phyloP scores from a whole-genome alignment of 352 stramenopile genomes.

The Phytophthora sp. region DNA sequence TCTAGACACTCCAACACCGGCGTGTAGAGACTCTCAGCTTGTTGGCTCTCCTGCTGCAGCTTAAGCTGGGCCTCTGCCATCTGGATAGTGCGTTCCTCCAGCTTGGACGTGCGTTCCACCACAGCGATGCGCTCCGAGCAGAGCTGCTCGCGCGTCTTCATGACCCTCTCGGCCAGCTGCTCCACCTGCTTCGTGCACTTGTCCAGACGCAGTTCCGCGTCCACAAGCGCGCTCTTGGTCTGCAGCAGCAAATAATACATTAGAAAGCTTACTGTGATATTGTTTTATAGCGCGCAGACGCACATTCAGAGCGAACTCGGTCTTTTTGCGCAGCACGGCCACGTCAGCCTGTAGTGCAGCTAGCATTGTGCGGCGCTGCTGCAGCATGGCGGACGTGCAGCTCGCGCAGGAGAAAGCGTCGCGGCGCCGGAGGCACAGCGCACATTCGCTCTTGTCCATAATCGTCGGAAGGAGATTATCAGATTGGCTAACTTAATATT shows the following conservation, averaged over 20 bases:
- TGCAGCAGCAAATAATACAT: constrained; percentile 19
- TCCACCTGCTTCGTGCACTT: constrained; percentile 66
- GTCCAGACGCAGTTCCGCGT: constrained; percentile 59
- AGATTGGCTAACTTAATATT: constrained; percentile 3
- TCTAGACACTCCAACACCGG: constrained; percentile 71
- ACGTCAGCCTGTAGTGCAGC: constrained; percentile 77
- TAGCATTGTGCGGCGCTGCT: constrained; percentile 82
- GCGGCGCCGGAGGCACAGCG: constrained; percentile 55
- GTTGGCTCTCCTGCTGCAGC: constrained; percentile 39
- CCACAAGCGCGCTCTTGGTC: constrained; percentile 56
- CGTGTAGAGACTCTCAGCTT: constrained; percentile 42
- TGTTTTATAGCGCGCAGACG: constrained; percentile 5
- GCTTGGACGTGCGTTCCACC: constrained; percentile 54
- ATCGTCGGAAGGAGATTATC: constrained; percentile 4
- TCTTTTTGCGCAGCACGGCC: constrained; percentile 81
- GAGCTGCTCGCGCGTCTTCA: constrained; percentile 72
- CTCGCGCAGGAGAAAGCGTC: constrained; percentile 65
- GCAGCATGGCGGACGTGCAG: constrained; percentile 71
- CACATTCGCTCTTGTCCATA: constrained; percentile 59
- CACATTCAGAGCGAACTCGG: constrained; percentile 69
- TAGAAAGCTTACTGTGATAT: not conserved
- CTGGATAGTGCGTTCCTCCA: constrained; percentile 53
- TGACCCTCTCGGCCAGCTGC: constrained; percentile 58
- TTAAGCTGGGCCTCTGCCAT: constrained; percentile 53
- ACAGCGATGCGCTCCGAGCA: constrained; percentile 72